A percentile compares a stretch with the other conserved stretches of the same genome.
Conservation (phyloP, 352 stramenopile species). For the Globisporangium alternatum region DNA sequence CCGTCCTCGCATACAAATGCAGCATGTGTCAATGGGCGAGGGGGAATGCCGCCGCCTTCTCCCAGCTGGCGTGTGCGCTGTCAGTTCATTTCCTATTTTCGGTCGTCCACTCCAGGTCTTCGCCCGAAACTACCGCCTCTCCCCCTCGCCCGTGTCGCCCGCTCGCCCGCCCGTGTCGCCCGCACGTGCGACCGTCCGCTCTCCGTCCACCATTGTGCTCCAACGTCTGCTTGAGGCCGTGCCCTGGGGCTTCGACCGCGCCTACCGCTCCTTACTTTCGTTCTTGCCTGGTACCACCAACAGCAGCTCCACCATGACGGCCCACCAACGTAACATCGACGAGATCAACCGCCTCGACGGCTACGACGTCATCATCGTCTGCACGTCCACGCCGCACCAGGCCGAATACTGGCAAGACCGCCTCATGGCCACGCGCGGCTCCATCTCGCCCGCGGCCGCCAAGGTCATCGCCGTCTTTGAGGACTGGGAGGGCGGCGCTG, state of each 20-base stretch:
- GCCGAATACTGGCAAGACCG: constrained; percentile 96
- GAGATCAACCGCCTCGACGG: constrained; percentile 85
- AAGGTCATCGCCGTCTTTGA: constrained; percentile 96
- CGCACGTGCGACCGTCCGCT: neutral
- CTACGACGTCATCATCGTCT: constrained; percentile 98
- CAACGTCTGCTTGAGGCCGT: constrained; percentile 10
- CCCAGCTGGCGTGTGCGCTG: neutral
- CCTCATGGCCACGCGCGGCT: constrained; percentile 83
- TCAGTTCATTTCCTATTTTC: constrained; percentile 20
- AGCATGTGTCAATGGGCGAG: neutral
- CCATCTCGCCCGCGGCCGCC: constrained; percentile 75
- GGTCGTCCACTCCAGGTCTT: constrained; percentile 1
- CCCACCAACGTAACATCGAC: constrained; percentile 81
- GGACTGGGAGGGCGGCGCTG: constrained; percentile 95
- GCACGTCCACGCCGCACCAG: constrained; percentile 95
- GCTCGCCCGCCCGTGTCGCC: neutral
- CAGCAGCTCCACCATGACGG: constrained; percentile 14
- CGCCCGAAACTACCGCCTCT: constrained; percentile 15
- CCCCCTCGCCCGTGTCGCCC: neutral
- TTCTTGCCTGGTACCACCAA: constrained; percentile 2
- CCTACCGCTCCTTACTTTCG: constrained; percentile 16
- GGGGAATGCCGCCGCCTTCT: neutral
- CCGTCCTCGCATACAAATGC: too few species aligned
- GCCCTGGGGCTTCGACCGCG: constrained; percentile 13
- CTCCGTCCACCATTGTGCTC: constrained; percentile 15